These are phyloP conservation scores for Penicillium cosmopolitanum DNA, from an alignment of 495 filamentous ascomycete genomes.

Conservation along the genomic window DNA sequence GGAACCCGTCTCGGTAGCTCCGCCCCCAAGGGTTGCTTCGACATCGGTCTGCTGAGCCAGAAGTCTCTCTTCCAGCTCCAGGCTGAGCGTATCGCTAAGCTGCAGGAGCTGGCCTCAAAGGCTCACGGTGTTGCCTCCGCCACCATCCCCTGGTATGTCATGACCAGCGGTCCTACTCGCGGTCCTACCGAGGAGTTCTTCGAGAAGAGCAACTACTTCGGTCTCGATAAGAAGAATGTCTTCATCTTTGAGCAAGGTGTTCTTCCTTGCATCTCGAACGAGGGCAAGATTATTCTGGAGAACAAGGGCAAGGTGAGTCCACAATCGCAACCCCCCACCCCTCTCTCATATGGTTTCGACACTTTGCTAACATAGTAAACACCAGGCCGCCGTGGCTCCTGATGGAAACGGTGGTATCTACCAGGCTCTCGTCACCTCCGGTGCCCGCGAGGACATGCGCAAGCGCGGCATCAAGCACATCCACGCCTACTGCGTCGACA, in stretches of 20 bases:
- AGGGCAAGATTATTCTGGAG: conserved; percentile 95
- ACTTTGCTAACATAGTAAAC: conserved; percentile 13
- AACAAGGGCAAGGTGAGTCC: conserved; percentile 74
- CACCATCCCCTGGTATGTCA: conserved; percentile 96
- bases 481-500: conserved; percentile 97
- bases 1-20: conserved; percentile 94
- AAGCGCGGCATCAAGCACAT: conserved; percentile 91
- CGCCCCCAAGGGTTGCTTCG: conserved; percentile 93
- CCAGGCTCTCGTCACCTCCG: conserved; percentile 80
- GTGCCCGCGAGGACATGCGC: conserved; percentile 86
- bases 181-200: conserved; percentile 93
- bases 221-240: conserved; percentile 81
- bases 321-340: not conserved
- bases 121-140: conserved; percentile 65
- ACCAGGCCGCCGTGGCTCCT: conserved; percentile 86
- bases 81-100: conserved; percentile 85
- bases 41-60: conserved; percentile 88
- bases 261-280: conserved; percentile 94
- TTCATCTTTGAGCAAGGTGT: conserved; percentile 96
- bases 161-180: conserved; percentile 97
- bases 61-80: conserved; percentile 98
- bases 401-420: conserved; percentile 99
- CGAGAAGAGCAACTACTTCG: conserved; percentile 85
- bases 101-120: conserved; percentile 82
- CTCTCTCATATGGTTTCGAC: not conserved